Evolutionary conservation across 1,284 basidiomycete genomes (phyloP), one percentile per base, ranked within the genome.

Genomic region (Ustilago cynodontis): DNA sequence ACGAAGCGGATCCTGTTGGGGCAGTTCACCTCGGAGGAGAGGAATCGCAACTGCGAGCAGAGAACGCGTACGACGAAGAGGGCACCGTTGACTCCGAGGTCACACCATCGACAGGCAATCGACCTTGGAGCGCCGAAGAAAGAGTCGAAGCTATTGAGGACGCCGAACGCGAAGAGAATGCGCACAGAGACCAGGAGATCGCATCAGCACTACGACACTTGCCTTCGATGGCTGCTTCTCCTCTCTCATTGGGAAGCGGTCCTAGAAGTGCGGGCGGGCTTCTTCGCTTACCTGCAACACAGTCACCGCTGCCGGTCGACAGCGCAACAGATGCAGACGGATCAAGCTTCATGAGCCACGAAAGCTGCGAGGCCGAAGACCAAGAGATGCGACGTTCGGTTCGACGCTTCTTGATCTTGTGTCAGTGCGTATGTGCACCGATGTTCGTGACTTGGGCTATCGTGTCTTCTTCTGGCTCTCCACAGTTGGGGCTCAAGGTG

Each of bases 311-410:
- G 49, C 70, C 60, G 1, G 2, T 57, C 16, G 61, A 61, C 14
- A 53, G 29, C n/a, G 26, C 56, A 33, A 14, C 47, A 13, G 47
- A 49, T 18, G 26, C 35, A 8, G 59, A 62, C 20, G 47, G 39
- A 49, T 59, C 69, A 14, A 65, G 63, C 52, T 59, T 63, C 31
- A 35, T 47, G 37, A 72, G 87, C 6, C 83, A 84, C 10, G 64
- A 52, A 86, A 87, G 35, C 90, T 91, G 84, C 90, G 84, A 73
- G 9, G 83, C 55, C 77, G 85, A 76, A 11, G 76, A 87, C 22
- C 61, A 69, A 56, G 68, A 70, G 64, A 65, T 69, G 77, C 59
- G 65, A 13, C 55, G 71, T 43, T 69, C 62, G 43, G 54, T 64
- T 14, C 69, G 64, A 18, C 63, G 73, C 51, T 74, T 82, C 53